These are phyloP conservation scores for Bruguiera parviflora DNA, from an alignment of 345 rosid species.

Conservation along the genomic window DNA sequence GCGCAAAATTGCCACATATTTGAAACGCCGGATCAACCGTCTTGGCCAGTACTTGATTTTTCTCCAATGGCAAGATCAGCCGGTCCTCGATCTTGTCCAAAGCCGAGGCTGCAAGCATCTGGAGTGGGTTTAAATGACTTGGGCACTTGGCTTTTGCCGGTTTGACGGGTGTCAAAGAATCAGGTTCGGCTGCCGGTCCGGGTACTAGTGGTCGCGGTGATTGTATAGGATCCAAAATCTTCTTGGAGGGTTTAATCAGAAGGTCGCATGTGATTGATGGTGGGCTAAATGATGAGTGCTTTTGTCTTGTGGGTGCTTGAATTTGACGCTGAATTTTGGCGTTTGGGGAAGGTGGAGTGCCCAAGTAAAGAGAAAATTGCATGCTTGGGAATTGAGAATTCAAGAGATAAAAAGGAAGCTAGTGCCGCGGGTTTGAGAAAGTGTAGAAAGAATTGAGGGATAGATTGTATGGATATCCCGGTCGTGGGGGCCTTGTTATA, in stretches of 20 bases:
- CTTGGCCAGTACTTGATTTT: conserved; percentile 25
- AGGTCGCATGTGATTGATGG: conserved; percentile 23
- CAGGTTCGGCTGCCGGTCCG: neutral
- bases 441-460: too few species aligned
- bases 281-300: neutral
- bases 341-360: neutral
- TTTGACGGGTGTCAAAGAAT: neutral
- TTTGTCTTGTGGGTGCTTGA: neutral
- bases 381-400: neutral
- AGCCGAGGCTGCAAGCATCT: conserved; percentile 34
- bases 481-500: conserved; percentile 16
- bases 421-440: too few species aligned
- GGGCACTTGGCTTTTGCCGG: neutral
- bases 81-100: conserved; percentile 40
- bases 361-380: conserved; percentile 16
- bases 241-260: conserved; percentile 25
- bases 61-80: conserved; percentile 30
- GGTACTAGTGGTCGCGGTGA: neutral
- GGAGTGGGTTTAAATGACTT: conserved; percentile 31
- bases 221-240: neutral
- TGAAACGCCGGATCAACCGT: conserved; percentile 47
- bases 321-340: neutral
- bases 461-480: neutral
- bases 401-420: too few species aligned
- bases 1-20: conserved; percentile 65